Evolutionary conservation across 345 rosid genomes (phyloP).

Genomic region (Diplotaxis tenuifolia): DNA sequence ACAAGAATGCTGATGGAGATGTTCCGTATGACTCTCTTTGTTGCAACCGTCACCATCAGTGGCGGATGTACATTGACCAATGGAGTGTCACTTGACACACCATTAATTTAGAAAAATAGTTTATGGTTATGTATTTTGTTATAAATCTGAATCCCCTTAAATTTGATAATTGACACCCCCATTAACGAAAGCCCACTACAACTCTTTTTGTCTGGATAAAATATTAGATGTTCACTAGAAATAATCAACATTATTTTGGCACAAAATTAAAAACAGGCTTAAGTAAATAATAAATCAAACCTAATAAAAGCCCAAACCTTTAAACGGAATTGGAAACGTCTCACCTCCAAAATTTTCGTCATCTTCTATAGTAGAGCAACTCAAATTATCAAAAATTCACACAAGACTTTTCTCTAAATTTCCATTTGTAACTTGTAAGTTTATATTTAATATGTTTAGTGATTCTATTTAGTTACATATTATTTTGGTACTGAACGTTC

Average conservation of each 20-base stretch:
- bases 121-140: not conserved
- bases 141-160: not conserved
- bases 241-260: not conserved
- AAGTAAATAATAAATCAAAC: not conserved
- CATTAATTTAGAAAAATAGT: not conserved
- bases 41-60: too few species aligned
- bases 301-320: not conserved
- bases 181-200: not conserved
- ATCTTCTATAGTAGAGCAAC: not conserved
- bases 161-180: not conserved
- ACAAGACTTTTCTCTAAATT: not conserved
- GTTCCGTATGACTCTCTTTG: too few species aligned
- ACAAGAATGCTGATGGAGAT: too few species aligned
- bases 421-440: not conserved
- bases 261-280: not conserved
- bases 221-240: not conserved
- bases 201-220: not conserved
- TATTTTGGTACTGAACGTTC: not conserved
- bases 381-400: not conserved
- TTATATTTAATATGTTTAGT: too few species aligned
- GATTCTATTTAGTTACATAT: not conserved
- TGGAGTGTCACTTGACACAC: not conserved
- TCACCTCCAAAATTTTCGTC: not conserved
- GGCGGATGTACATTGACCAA: not conserved
- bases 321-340: not conserved